Percentiles rank a stretch among this genome's conserved stretches.
Conservation (phyloP, 306 rosid species). For the Pyrus communis region DNA sequence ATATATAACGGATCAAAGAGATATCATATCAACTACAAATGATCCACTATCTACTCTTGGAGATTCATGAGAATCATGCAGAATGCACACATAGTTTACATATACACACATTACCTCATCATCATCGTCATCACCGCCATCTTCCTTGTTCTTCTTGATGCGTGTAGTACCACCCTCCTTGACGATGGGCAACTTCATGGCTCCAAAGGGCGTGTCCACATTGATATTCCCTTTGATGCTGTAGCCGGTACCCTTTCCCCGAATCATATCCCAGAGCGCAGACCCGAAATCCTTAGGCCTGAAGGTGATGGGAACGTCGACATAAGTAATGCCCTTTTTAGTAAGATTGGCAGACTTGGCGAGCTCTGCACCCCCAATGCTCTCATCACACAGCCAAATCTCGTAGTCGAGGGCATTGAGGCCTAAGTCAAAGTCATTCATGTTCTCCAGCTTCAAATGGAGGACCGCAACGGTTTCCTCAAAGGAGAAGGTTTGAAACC, state of each 20-base stretch:
- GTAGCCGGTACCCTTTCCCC: constrained; percentile 92
- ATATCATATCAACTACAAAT: not conserved
- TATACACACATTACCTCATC: constrained; percentile 44
- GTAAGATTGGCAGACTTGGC: constrained; percentile 54
- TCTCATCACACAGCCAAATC: constrained; percentile 72
- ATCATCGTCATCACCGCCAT: constrained; percentile 43
- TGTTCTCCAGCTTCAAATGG: constrained; percentile 85
- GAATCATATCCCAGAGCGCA: constrained; percentile 94
- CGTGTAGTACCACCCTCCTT: constrained; percentile 93
- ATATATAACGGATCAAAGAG: not conserved
- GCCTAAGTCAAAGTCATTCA: constrained; percentile 82
- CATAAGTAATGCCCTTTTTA: constrained; percentile 46
- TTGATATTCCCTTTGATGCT: constrained; percentile 62
- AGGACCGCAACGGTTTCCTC: constrained; percentile 85
- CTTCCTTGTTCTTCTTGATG: constrained; percentile 73
- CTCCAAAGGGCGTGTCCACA: constrained; percentile 91
- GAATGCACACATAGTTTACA: not conserved
- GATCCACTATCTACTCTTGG: not conserved
- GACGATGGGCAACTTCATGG: constrained; percentile 83
- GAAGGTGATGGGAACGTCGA: constrained; percentile 76
- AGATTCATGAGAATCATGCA: not conserved
- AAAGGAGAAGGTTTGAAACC: constrained; percentile 61
- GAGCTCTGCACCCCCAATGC: constrained; percentile 73
- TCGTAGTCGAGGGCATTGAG: constrained; percentile 71
- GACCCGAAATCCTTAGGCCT: constrained; percentile 93